Evolutionary conservation across 2,329 filamentous ascomycete genomes (phyloP).

Genomic region (Pyrenophora teres): DNA sequence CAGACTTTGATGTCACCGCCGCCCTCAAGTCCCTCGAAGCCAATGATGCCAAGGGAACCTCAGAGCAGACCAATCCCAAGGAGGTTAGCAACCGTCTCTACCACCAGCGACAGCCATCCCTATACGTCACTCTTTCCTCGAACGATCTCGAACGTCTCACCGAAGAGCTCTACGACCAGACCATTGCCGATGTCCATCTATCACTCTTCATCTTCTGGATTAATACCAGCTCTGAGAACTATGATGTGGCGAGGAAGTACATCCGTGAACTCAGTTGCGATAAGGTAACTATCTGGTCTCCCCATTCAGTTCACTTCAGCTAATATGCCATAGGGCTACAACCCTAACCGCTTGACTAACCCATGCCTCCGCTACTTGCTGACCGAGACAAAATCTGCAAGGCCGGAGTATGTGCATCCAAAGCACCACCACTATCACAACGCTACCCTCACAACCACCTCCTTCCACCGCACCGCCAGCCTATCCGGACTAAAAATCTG

Average conservation of each 20-base stretch:
- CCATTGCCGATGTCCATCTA: conserved; percentile 32
- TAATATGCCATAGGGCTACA: conserved; percentile 23
- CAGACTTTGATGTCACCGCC: neutral
- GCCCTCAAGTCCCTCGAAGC: neutral
- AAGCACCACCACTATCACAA: no score
- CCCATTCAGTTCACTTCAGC: neutral
- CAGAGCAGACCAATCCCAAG: neutral
- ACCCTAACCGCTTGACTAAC: conserved; percentile 21
- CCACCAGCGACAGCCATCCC: conserved; percentile 5
- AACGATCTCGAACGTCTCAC: conserved; percentile 18
- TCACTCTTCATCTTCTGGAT: conserved; percentile 36
- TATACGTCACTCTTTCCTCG: conserved; percentile 15
- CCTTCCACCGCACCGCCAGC: no score
- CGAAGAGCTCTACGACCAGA: conserved; percentile 27
- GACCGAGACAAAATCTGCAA: no score
- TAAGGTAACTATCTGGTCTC: conserved; percentile 19
- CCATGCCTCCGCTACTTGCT: conserved; percentile 20
- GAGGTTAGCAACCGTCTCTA: neutral
- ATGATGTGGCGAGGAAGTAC: conserved; percentile 25
- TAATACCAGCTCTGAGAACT: conserved; percentile 25
- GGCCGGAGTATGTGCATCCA: no score
- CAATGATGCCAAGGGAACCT: no score
- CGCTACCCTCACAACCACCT: no score
- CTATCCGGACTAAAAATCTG: no score
- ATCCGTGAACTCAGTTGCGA: conserved; percentile 37